Evolutionary conservation across 164 flowering plant genomes (phyloP), one percentile per base, ranked within the genome.

Genomic region (Annona cherimola): DNA sequence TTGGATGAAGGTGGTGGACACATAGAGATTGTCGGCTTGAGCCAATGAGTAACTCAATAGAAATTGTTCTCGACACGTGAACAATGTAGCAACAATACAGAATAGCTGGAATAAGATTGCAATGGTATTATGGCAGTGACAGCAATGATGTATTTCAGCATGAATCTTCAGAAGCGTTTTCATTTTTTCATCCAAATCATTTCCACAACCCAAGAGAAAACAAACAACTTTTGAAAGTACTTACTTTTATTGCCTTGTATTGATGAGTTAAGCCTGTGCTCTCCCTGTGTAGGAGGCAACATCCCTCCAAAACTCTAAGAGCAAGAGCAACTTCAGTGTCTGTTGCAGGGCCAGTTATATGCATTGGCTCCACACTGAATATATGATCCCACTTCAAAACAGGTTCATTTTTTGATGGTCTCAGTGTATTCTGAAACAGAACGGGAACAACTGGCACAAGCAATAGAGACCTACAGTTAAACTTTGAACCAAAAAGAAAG

Each of bases 251-350:
- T 3, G 96, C 97, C 74, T 87, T 88, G 72, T 85, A 78, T 26
- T 86, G 77, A 82, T 89, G 91, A 26, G 98, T 90, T 62, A 90
- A 78, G 69, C 73, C 77, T 0, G 88, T 79, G 77, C 92, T 91
- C 69, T 82, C 89, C 26, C 80, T 67, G 74, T 92, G 91, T 4
- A 96, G 90, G 74, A 96, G 79, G 80, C 99, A 96, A 74, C 98
- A 93, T 40, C 99, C 99, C 83, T 93, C 98, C 68, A 96, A 73
- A 72, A 93, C 93, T 71, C 97, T 84, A 55, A 96, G 93, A 4
- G 99, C 97, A 75, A 96, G 87, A n/a, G 96, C 91, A 62, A 92
- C 85, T 80, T 96, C 97, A 68, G 86, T 81, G 78, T 92, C 96
- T 3, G 94, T 85, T 39, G 97, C 88, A 77, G 99, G 97, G 74